A percentile compares a stretch with the other conserved stretches of the same genome.
Evolutionary conservation across 2,329 filamentous ascomycete genomes (phyloP).

Genomic region (Fusarium sp.): DNA sequence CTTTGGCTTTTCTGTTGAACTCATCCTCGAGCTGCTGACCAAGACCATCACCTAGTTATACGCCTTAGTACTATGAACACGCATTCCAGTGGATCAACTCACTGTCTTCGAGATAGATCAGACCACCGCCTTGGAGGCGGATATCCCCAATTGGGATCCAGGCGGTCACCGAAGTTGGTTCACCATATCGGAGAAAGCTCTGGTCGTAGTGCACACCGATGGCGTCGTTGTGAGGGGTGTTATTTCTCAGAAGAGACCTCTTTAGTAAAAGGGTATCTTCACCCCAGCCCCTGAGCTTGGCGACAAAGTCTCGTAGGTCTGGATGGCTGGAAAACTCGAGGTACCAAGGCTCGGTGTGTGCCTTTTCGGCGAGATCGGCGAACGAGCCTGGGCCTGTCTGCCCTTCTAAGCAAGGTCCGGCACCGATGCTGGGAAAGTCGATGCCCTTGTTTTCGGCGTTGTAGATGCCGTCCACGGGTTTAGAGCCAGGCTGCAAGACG

Average conservation of each 20-base stretch:
- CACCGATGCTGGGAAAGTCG: conserved; percentile 23
- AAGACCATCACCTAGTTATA: conserved; percentile 9
- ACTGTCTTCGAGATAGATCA: conserved; percentile 30
- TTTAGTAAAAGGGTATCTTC: conserved; percentile 12
- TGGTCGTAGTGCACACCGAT: conserved; percentile 73
- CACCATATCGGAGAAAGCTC: conserved; percentile 67
- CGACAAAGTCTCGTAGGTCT: conserved; percentile 6
- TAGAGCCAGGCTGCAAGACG: not conserved
- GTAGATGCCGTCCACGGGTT: conserved; percentile 22
- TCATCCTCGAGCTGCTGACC: conserved; percentile 12
- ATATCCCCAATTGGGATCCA: conserved; percentile 68
- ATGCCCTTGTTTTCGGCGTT: conserved; percentile 4
- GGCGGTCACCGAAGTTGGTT: conserved; percentile 65
- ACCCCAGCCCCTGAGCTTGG: conserved; percentile 16
- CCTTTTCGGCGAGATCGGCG: conserved; percentile 16
- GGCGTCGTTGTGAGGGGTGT: conserved; percentile 66
- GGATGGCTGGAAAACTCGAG: conserved; percentile 15
- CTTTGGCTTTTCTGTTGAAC: conserved; percentile 48
- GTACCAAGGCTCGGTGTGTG: conserved; percentile 25
- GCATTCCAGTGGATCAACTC: not conserved
- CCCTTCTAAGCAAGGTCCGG: not conserved
- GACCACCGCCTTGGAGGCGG: conserved; percentile 11
- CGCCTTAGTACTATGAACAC: not conserved
- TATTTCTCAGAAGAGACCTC: conserved; percentile 61
- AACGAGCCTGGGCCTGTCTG: conserved; percentile 17